phyloP scores from a whole-genome alignment of 2,329 filamentous ascomycete genomes.

The Leptographium radiaticola region DNA sequence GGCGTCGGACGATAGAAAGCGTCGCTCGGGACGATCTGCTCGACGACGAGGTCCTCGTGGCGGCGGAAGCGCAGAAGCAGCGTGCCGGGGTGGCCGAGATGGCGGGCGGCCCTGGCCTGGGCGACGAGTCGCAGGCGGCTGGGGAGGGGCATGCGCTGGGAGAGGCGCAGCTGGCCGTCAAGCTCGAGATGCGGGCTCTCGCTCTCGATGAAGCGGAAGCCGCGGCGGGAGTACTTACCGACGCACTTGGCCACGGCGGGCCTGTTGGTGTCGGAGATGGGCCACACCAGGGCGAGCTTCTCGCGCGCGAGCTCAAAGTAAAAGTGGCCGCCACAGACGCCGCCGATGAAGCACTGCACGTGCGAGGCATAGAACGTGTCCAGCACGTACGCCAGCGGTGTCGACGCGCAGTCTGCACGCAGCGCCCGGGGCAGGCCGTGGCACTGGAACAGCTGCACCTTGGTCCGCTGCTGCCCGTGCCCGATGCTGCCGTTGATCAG shows the following conservation, averaged over 20 bases:
- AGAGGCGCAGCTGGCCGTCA: neutral
- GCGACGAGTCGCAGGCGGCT: neutral
- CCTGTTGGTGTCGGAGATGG: no score
- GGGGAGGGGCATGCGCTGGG: no score
- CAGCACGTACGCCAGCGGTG: constrained; percentile 9
- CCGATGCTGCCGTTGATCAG: constrained; percentile 7
- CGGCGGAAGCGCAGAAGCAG: constrained; percentile 2
- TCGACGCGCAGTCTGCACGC: neutral
- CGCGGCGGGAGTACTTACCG: constrained; percentile 5
- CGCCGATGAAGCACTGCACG: constrained; percentile 10
- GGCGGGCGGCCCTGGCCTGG: neutral
- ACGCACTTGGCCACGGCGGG: neutral
- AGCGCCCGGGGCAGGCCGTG: neutral
- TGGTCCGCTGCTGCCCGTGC: neutral
- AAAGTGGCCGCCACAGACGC: constrained; percentile 7
- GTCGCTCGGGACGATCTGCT: neutral
- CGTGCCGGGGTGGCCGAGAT: neutral
- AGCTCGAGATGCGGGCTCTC: neutral
- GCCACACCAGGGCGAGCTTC: neutral
- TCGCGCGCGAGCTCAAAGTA: constrained; percentile 4
- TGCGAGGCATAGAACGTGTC: constrained; percentile 7
- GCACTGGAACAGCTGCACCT: constrained; percentile 10
- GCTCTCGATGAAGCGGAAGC: constrained; percentile 2
- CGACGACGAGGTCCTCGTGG: neutral
- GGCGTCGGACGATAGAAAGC: neutral